Evolutionary conservation across 2,329 filamentous ascomycete species (phyloP).

Genomic region (Chaetomiaceae sp.): DNA sequence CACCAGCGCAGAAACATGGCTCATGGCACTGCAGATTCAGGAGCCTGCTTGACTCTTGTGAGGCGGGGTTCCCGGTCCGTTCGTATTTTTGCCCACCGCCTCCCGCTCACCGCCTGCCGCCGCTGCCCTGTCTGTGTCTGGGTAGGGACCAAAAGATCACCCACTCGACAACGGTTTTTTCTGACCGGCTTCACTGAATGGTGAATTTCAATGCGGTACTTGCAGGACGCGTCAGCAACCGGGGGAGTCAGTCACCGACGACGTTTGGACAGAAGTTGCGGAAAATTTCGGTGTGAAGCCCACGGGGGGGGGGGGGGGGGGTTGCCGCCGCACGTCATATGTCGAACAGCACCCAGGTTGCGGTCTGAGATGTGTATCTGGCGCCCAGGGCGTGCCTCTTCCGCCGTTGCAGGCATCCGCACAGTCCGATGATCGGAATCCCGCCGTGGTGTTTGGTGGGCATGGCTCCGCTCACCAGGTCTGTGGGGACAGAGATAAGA

Average conservation of each 20-base stretch:
- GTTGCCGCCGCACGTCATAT: too few relatives aligned
- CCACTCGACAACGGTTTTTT: not conserved
- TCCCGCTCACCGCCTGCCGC: constrained; percentile 5
- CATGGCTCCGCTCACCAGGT: not conserved
- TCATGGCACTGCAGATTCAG: constrained; percentile 6
- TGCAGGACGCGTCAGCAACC: not conserved
- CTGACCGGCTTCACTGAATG: not conserved
- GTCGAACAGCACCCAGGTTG: too few relatives aligned
- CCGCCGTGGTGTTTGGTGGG: not conserved
- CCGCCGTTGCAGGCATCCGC: not conserved
- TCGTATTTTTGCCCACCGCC: constrained; percentile 1
- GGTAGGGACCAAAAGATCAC: too few relatives aligned
- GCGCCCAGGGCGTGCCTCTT: too few relatives aligned
- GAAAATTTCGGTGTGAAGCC: too few relatives aligned
- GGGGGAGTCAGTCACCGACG: not conserved
- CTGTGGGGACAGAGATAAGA: not conserved
- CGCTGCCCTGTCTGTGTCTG: too few relatives aligned
- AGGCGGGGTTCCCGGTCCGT: not conserved
- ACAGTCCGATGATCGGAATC: constrained; percentile 5
- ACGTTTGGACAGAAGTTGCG: too few relatives aligned
- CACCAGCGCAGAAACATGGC: constrained; percentile 1
- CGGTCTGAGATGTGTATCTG: too few relatives aligned
- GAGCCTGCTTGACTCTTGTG: constrained; percentile 8
- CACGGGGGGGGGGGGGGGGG: too few relatives aligned
- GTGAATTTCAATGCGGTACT: not conserved